A percentile compares a stretch with the other conserved stretches of the same genome.
Conservation (phyloP, 1,284 basidiomycete genomes). For the Tremellales sp. region DNA sequence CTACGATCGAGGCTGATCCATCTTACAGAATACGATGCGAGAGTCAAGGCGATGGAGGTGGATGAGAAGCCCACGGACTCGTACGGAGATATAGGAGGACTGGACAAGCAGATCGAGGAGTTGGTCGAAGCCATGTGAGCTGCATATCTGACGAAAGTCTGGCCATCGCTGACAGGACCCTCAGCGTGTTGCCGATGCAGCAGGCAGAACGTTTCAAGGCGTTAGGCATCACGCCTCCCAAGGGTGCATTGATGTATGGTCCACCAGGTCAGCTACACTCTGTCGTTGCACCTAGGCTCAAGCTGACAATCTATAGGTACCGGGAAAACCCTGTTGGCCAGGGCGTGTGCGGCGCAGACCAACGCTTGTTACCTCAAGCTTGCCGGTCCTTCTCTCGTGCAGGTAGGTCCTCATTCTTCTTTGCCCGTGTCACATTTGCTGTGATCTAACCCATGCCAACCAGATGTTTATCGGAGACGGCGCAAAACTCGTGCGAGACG, state of each 20-base stretch:
- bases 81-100: conserved; percentile 73
- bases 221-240: conserved; percentile 72
- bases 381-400: conserved; percentile 70
- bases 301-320: conserved; percentile 53
- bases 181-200: conserved; percentile 68
- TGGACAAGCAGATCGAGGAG: conserved; percentile 79
- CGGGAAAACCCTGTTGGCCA: conserved; percentile 71
- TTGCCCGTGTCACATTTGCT: neutral
- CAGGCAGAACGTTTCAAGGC: conserved; percentile 77
- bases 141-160: neutral
- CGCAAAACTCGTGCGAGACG: conserved; percentile 93
- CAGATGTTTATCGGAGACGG: conserved; percentile 81
- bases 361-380: conserved; percentile 76
- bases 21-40: conserved; percentile 64
- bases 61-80: conserved; percentile 74
- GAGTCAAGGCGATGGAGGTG: conserved; percentile 91
- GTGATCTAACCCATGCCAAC: neutral
- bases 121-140: conserved; percentile 67
- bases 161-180: neutral
- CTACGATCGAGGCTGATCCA: conserved; percentile 3
- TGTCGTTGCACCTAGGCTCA: neutral
- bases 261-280: conserved; percentile 58
- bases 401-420: conserved; percentile 42
- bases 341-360: conserved; percentile 76
- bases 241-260: conserved; percentile 75